phyloP scores from a whole-genome alignment of 192 early-diverging fungal species.

The Coemansia reversa region DNA sequence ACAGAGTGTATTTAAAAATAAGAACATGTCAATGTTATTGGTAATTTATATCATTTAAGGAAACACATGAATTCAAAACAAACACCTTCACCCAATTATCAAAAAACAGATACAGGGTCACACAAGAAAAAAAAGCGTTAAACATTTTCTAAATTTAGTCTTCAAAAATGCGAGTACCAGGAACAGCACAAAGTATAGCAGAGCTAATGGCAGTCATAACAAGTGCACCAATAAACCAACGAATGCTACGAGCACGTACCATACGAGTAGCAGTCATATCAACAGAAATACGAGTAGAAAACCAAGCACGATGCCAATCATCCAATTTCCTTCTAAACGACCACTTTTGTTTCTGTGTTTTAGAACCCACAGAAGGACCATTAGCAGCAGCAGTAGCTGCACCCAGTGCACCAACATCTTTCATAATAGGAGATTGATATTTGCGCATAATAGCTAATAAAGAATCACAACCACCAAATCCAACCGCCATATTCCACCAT shows the following conservation, averaged over 20 bases:
- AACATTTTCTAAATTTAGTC: constrained; percentile 25
- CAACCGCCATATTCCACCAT: constrained; percentile 55
- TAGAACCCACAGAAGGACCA: not conserved
- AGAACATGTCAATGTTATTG: too few relatives aligned
- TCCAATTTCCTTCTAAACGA: constrained; percentile 19
- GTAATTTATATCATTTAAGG: too few relatives aligned
- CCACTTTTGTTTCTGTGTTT: not conserved
- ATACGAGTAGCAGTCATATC: constrained; percentile 50
- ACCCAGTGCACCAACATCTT: constrained; percentile 8
- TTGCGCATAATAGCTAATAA: constrained; percentile 48
- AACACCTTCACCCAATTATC: not conserved
- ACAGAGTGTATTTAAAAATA: too few relatives aligned
- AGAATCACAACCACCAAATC: constrained; percentile 52
- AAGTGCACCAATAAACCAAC: constrained; percentile 49
- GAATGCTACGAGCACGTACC: constrained; percentile 48
- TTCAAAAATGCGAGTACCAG: constrained; percentile 46
- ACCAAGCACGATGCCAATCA: constrained; percentile 46
- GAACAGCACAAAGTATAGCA: constrained; percentile 48
- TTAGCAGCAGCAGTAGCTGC: constrained; percentile 1
- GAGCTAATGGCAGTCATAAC: constrained; percentile 48
- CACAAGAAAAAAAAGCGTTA: too few relatives aligned
- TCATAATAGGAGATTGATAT: constrained; percentile 48
- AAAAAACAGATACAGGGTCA: constrained; percentile 19
- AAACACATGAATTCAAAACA: too few relatives aligned
- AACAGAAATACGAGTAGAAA: constrained; percentile 43